These are phyloP conservation scores for Aureobasidium sp. DNA, from an alignment of 2,329 filamentous ascomycete species.

Conservation along the genomic window DNA sequence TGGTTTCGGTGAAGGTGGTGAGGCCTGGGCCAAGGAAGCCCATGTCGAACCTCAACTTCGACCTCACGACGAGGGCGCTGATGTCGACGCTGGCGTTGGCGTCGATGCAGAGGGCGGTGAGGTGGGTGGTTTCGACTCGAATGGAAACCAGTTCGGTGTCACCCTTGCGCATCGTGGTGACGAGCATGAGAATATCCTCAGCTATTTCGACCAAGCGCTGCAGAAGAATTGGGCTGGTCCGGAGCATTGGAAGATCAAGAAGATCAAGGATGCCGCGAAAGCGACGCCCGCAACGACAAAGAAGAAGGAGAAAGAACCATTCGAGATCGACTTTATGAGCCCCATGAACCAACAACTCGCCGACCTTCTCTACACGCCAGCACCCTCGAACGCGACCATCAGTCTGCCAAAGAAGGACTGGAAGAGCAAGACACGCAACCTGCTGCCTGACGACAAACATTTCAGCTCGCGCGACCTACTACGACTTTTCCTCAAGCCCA, in stretches of 20 bases:
- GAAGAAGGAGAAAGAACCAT: constrained; percentile 91
- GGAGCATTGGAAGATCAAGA: constrained; percentile 96
- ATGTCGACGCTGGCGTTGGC: constrained; percentile 46
- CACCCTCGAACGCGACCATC: constrained; percentile 70
- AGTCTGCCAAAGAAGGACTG: constrained; percentile 87
- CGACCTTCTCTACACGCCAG: constrained; percentile 72
- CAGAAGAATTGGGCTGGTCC: constrained; percentile 97
- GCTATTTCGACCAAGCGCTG: constrained; percentile 92
- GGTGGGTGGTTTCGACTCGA: constrained; percentile 49
- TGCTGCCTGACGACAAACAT: constrained; percentile 94
- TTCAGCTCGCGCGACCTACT: constrained; percentile 91
- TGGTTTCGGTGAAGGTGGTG: constrained; percentile 90
- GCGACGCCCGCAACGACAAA: constrained; percentile 48
- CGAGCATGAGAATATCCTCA: constrained; percentile 85
- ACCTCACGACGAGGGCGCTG: constrained; percentile 52
- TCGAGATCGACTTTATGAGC: constrained; percentile 82
- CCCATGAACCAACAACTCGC: constrained; percentile 62
- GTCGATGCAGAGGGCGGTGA: constrained; percentile 34
- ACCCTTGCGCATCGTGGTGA: constrained; percentile 61
- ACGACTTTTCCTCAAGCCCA: constrained; percentile 88
- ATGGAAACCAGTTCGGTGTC: constrained; percentile 63
- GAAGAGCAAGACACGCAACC: constrained; percentile 86
- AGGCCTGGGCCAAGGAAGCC: constrained; percentile 88
- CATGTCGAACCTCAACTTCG: constrained; percentile 79
- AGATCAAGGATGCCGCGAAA: constrained; percentile 69